Base-by-base conservation (phyloP, 2,329 filamentous ascomycete genomes). In the Fusarium sp. region DNA sequence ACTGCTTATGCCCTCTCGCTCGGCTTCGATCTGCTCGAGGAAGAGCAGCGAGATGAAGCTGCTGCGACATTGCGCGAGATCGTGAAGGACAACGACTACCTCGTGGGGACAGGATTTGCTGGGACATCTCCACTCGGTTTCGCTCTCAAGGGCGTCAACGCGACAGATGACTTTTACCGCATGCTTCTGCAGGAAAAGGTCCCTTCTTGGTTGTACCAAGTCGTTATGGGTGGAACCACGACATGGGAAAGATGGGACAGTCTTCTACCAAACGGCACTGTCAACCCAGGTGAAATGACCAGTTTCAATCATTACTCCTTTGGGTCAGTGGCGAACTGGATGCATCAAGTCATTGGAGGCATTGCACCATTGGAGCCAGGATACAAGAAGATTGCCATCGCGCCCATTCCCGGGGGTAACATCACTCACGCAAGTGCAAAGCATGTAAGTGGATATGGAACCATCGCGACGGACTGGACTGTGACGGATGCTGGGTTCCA, bases 201-300 rank as follows among this genome's bases (percentile, higher is more conserved):
- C 2, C 83, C 82, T 0, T 82, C 79, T 0, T 85, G 83, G 83
- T 70, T 85, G 1, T 85, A 84, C 50, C 82, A 81, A 14, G 78
- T 85, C 7, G 78, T 76, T 1, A 80, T 81, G 78, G 76, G 76
- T 11, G 83, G 78, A 0, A 85, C 83, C 0, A 85, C 83, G 0
- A 82, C 80, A 0, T 85, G 83, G 83, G 83, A 85, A 63, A 78
- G 84, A 3, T 85, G 83, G 83, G 82, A 85, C 48, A 81, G 79
- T 27, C 73, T 85, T 32, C 69, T 84, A 1, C 75, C 81, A 0
- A 74, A 84, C 56, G 82, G 82, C 0, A 75, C 65, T 0, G 67
- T 84, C 17, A 85, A 85, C 54, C 75, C 80, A 0, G 80, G 82
- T 1, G 68, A 75, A 32, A 85, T 85, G 83, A 83, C 82, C 0